Conservation (phyloP, 2,329 filamentous ascomycete species). For the Biscogniauxia sp. region DNA sequence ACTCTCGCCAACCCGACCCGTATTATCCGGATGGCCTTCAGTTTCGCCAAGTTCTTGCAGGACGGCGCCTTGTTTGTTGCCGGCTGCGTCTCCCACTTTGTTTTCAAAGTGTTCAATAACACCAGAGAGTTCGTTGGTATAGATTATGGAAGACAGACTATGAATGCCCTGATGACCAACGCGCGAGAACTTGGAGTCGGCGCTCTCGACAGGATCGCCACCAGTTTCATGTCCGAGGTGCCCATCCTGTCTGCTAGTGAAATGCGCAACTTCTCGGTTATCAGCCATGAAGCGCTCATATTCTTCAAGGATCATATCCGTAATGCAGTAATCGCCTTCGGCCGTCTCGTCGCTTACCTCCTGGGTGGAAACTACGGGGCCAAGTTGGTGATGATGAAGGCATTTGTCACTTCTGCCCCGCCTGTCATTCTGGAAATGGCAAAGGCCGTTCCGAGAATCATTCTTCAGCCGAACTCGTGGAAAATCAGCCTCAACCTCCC, state of each 20-base stretch:
- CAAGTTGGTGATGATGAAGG: constrained; percentile 27
- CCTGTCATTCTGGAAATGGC: constrained; percentile 28
- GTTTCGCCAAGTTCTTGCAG: constrained; percentile 73
- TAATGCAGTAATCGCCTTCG: constrained; percentile 39
- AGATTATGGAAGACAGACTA: constrained; percentile 22
- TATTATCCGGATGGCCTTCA: constrained; percentile 69
- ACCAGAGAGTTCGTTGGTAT: constrained; percentile 36
- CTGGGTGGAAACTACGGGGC: constrained; percentile 41
- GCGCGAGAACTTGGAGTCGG: constrained; percentile 21
- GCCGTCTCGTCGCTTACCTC: constrained; percentile 41
- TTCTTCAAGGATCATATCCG: constrained; percentile 55
- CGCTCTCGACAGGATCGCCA: constrained; percentile 43
- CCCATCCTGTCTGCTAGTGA: constrained; percentile 55
- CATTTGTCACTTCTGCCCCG: constrained; percentile 15
- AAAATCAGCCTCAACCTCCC: constrained; percentile 54
- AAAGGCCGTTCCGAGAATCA: constrained; percentile 31
- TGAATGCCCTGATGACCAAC: constrained; percentile 23
- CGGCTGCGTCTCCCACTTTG: constrained; percentile 50
- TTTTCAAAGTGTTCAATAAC: constrained; percentile 39
- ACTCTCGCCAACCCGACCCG: constrained; percentile 76
- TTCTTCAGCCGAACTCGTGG: constrained; percentile 54
- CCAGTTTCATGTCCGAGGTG: constrained; percentile 49
- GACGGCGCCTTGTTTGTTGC: constrained; percentile 68
- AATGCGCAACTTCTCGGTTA: constrained; percentile 72
- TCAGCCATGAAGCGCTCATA: constrained; percentile 69